A percentile compares a stretch with the other conserved stretches of the same genome.
phyloP scores from a whole-genome alignment of 805 yeast genomes.

The Wickerhamomyces rabaulensis region DNA sequence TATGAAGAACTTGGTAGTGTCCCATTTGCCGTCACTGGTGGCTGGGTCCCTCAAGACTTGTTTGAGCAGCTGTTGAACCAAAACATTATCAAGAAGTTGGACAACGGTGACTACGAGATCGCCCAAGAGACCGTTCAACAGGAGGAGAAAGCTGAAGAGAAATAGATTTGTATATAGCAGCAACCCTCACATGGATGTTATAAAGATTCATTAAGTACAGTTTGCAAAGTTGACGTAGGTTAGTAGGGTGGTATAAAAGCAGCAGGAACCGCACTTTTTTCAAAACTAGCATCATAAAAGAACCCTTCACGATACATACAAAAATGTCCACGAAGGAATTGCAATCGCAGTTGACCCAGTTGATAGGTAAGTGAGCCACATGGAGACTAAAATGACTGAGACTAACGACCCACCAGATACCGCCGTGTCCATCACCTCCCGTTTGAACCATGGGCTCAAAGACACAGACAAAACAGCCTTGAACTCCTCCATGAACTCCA shows the following conservation, averaged over 20 bases:
- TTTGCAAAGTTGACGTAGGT: no score
- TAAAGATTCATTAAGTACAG: no score
- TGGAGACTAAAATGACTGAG: not conserved
- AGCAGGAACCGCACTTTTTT: not conserved
- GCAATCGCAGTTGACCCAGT: slow-evolving; percentile 14
- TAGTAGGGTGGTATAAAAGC: not conserved
- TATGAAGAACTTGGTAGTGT: slow-evolving; percentile 61
- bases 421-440: slow-evolving; percentile 10
- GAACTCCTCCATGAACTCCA: slow-evolving; percentile 15
- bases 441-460: slow-evolving; percentile 7
- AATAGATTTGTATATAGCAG: slow-evolving; percentile 1
- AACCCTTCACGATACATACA: not conserved
- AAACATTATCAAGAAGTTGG: slow-evolving; percentile 60
- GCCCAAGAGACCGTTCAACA: slow-evolving; percentile 1
- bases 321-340: slow-evolving; percentile 8
- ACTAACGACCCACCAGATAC: slow-evolving; percentile 7
- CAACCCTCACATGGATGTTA: no score
- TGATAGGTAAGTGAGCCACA: slow-evolving; percentile 12
- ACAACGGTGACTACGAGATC: slow-evolving; percentile 48
- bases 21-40: slow-evolving; percentile 87
- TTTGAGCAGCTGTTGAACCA: slow-evolving; percentile 64
- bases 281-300: not conserved
- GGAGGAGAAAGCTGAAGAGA: not conserved
- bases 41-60: slow-evolving; percentile 96
- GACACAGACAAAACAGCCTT: slow-evolving; percentile 15